These are phyloP conservation scores for Oryza punctata DNA, from an alignment of 176 grass and related monocot genomes.

Conservation along the genomic window DNA sequence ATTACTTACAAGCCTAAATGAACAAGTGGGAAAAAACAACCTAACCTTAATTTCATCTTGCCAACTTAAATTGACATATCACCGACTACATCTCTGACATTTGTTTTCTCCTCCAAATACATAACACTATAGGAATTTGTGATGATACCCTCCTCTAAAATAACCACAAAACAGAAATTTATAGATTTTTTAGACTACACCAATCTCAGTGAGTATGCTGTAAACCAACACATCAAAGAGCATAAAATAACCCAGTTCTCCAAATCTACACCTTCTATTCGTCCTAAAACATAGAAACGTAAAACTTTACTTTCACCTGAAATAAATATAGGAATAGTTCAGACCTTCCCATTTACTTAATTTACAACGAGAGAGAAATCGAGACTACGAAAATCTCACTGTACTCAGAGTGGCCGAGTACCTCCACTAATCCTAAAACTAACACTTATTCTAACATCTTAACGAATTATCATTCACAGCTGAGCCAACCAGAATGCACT, in stretches of 20 bases:
- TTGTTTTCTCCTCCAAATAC: not conserved
- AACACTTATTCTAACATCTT: not conserved
- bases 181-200: not conserved
- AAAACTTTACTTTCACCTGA: not conserved
- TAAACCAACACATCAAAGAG: not conserved
- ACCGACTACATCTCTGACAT: not conserved
- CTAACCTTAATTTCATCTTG: not conserved
- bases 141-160: not conserved
- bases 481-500: conserved; percentile 4
- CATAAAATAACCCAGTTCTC: not conserved
- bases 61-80: not conserved
- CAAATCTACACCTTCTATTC: not conserved
- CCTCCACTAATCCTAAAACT: not conserved
- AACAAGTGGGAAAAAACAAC: not conserved
- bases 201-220: not conserved
- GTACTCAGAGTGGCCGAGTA: not conserved
- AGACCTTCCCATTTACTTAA: not conserved
- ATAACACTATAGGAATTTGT: not conserved
- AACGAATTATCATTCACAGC: conserved; percentile 4
- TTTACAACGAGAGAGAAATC: not conserved
- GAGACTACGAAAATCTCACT: conserved; percentile 34
- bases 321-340: not conserved
- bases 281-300: not conserved
- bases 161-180: not conserved
- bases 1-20: not conserved